Base-by-base conservation (phyloP, 2,329 filamentous ascomycete genomes). In the Aspergillus carbonarius region DNA sequence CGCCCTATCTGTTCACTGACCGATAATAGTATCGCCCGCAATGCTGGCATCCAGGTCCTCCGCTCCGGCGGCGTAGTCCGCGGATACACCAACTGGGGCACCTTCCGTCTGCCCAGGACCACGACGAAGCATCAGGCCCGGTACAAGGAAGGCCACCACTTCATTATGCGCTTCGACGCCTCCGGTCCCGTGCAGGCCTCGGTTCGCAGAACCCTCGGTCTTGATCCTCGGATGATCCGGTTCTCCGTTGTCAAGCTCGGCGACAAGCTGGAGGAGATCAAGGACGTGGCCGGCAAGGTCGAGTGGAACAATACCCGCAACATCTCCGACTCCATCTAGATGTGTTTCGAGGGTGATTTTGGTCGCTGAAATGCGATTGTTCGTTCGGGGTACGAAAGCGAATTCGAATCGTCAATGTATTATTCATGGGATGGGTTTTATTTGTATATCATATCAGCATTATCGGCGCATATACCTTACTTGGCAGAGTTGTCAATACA, bases 91-190 rank as follows among this genome's bases (percentile, higher is more conserved):
- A 99, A 99, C 83, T 99, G 95, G 95, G 95, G 95, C 73, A 85
- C 90, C 67, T 97, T 95, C 79, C 83, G 88, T 49, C 88, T 99
- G 17, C 93, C 95, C 49, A 89, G 88, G 66, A 86, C 91, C 62
- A 83, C 88, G 59, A 88, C 87, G 62, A 88, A 89, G 72, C 88
- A 96, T 77, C 92, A 97, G 79, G 87, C 89, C 68, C 87, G 87
- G 66, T 89, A 98, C 83, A 85, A 85, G 64, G 85, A 87, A 67
- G 95, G 95, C 56, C 93, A 98, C 81, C 96, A 99, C 83, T 99
- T 99, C 77, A 90, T 96, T 72, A 91, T 99, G 90, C 91, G 95
- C 68, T 99, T 96, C 82, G 95, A 99, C 76, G 81, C 89, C 57
- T 89, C 88, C 60, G 85, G 87, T 7, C 76, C 81, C 52, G 88